These are phyloP conservation scores for Phytophthora cryptogea DNA, from an alignment of 352 stramenopile genomes.

Conservation along the genomic window DNA sequence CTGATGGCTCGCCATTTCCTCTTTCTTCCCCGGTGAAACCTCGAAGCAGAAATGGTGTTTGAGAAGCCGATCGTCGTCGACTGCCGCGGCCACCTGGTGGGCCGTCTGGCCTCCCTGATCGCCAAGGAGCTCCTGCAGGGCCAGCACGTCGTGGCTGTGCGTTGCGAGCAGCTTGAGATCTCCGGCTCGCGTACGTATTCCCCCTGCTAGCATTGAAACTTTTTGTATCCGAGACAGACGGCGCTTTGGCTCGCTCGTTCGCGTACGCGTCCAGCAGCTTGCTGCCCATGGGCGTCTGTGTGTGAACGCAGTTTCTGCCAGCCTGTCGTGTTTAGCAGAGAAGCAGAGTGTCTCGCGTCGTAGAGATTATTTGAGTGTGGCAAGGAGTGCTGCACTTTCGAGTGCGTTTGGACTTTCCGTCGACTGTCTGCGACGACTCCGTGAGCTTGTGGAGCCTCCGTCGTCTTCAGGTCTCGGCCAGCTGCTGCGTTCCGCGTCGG, in stretches of 20 bases:
- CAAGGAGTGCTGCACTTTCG: conserved; percentile 24
- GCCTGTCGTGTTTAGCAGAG: conserved; percentile 11
- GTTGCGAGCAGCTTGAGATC: conserved; percentile 98
- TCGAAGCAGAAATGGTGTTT: conserved; percentile 87
- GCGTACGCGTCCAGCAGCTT: conserved; percentile 8
- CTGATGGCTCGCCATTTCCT: conserved; percentile 60
- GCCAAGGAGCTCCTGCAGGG: conserved; percentile 99
- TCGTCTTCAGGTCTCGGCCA: conserved; percentile 12
- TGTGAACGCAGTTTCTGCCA: background rate
- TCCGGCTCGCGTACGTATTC: conserved; percentile 94
- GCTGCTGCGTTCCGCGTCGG: conserved; percentile 23
- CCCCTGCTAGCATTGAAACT: background rate
- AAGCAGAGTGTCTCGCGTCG: conserved; percentile 32
- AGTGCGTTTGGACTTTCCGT: conserved; percentile 19
- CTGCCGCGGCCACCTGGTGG: conserved; percentile 98
- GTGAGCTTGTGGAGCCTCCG: conserved; percentile 6
- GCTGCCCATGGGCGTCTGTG: conserved; percentile 9
- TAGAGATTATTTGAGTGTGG: conserved; percentile 32
- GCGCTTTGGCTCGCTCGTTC: background rate
- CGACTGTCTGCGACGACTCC: conserved; percentile 11
- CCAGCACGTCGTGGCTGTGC: conserved; percentile 98
- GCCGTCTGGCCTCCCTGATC: conserved; percentile 97
- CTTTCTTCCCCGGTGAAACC: conserved; percentile 55
- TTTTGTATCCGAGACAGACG: conserved; percentile 15
- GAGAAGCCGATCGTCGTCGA: conserved; percentile 98